Conservation (phyloP, 352 stramenopile species). For the Phytopythium sindhum region DNA sequence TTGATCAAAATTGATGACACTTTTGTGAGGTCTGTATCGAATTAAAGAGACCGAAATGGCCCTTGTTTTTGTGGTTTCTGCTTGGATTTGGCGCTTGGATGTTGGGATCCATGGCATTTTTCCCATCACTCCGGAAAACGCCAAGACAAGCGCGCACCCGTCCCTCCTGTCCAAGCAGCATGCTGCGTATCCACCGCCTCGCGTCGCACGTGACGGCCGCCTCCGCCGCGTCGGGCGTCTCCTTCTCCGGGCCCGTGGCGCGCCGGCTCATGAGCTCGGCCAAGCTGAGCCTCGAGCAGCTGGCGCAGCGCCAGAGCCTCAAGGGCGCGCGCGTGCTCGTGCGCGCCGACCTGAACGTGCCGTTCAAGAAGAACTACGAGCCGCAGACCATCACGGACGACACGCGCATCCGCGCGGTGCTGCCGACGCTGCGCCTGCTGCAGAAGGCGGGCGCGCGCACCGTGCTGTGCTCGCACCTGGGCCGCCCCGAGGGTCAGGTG, state of each 20-base stretch:
- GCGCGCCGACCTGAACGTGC: slow-evolving; percentile 99
- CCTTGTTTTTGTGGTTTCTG: slow-evolving; percentile 1
- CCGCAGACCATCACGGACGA: slow-evolving; percentile 95
- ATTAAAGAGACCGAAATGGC: neutral
- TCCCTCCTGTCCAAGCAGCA: neutral
- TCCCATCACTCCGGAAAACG: neutral
- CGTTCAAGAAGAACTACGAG: slow-evolving; percentile 89
- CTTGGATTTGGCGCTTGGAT: neutral
- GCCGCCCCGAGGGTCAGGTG: slow-evolving; percentile 92
- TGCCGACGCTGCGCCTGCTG: slow-evolving; percentile 93
- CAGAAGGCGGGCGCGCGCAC: slow-evolving; percentile 94
- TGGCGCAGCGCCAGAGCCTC: slow-evolving; percentile 63
- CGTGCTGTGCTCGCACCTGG: slow-evolving; percentile 98
- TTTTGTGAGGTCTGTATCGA: neutral
- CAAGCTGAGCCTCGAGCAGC: slow-evolving; percentile 71
- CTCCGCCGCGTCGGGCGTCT: neutral
- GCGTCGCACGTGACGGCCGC: slow-evolving; percentile 5
- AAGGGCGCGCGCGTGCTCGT: slow-evolving; percentile 97
- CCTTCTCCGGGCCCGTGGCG: neutral
- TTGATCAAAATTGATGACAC: neutral
- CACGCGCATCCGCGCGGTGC: slow-evolving; percentile 93
- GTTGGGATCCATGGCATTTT: neutral
- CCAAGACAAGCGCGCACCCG: neutral
- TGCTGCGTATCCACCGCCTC: slow-evolving; percentile 8
- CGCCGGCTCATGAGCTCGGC: slow-evolving; percentile 15